A percentile compares a stretch with the other conserved stretches of the same genome.
Conservation (phyloP, 2,329 filamentous ascomycete genomes). For the Nigrospora osmanthi region DNA sequence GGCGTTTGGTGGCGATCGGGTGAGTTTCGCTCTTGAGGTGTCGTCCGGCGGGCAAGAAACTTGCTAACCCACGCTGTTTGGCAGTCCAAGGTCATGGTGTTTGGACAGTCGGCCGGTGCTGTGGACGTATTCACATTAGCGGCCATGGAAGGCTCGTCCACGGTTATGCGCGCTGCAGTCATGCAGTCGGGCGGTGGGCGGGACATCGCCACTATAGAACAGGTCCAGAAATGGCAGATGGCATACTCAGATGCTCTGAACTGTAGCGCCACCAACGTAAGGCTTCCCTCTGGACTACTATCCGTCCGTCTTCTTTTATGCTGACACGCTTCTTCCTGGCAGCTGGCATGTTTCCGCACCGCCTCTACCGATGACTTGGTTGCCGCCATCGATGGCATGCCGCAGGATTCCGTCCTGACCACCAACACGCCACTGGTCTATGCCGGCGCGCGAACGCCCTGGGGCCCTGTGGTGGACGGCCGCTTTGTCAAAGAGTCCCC, state of each 20-base stretch:
- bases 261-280: slow-evolving; percentile 13
- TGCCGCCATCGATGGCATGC: slow-evolving; percentile 6
- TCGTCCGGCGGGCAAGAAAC: not conserved
- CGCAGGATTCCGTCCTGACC: slow-evolving; percentile 2
- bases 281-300: not conserved
- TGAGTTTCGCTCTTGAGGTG: slow-evolving; percentile 3
- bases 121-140: slow-evolving; percentile 14
- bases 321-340: not conserved
- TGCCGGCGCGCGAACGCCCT: slow-evolving; percentile 9
- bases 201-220: slow-evolving; percentile 9
- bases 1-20: slow-evolving; percentile 34
- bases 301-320: too few species aligned
- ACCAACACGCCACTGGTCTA: slow-evolving; percentile 7
- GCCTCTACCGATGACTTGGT: slow-evolving; percentile 4
- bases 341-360: slow-evolving; percentile 10
- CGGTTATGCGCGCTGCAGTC: slow-evolving; percentile 13
- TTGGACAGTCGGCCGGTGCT: slow-evolving; percentile 19
- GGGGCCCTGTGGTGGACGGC: slow-evolving; percentile 16
- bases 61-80: not conserved
- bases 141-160: slow-evolving; percentile 15
- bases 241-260: slow-evolving; percentile 12
- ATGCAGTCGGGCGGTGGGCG: slow-evolving; percentile 17
- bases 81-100: slow-evolving; percentile 15
- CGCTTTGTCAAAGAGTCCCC: slow-evolving; percentile 14
- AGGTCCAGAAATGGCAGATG: slow-evolving; percentile 9